Evolutionary conservation across 768 basidiomycete genomes (phyloP).

Genomic region (Leucocoprinus birnbaumii): DNA sequence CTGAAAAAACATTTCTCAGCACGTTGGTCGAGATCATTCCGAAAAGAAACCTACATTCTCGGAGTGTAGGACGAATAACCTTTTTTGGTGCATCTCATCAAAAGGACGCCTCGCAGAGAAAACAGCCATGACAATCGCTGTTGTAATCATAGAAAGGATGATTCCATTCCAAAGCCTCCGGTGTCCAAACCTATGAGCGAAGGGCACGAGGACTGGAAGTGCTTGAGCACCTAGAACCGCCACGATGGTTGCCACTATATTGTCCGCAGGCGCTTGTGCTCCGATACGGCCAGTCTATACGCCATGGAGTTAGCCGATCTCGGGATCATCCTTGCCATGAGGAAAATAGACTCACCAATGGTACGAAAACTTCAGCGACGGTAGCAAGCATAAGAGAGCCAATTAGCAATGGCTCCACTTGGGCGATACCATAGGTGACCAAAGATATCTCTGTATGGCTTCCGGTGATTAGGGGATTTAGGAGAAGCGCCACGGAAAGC

Average conservation of each 20-base stretch:
- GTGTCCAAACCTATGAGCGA: conserved; percentile 68
- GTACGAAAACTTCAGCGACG: conserved; percentile 86
- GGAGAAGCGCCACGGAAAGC: conserved; percentile 50
- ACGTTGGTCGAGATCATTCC: background rate
- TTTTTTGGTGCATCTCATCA: conserved; percentile 83
- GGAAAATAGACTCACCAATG: conserved; percentile 50
- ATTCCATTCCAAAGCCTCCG: conserved; percentile 34
- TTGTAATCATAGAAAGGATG: conserved; percentile 41
- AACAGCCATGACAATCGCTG: conserved; percentile 50
- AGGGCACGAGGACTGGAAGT: conserved; percentile 62
- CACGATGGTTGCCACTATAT: conserved; percentile 82
- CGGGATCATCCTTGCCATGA: background rate
- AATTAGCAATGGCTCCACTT: conserved; percentile 49
- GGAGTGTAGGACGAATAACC: conserved; percentile 78
- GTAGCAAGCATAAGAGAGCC: conserved; percentile 57
- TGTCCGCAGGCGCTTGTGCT: conserved; percentile 80
- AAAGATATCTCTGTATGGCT: conserved; percentile 43
- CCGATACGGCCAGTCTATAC: conserved; percentile 81
- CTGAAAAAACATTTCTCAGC: conserved; percentile 30
- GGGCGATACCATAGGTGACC: conserved; percentile 61
- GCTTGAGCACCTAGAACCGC: conserved; percentile 52
- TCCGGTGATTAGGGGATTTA: conserved; percentile 36
- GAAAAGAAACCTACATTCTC: conserved; percentile 67
- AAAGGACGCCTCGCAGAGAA: conserved; percentile 66
- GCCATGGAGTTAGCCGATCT: conserved; percentile 9